Percentiles rank a stretch among this genome's conserved stretches.
Conservation (phyloP, 805 yeast species). For the Kuraishia ogatae region DNA sequence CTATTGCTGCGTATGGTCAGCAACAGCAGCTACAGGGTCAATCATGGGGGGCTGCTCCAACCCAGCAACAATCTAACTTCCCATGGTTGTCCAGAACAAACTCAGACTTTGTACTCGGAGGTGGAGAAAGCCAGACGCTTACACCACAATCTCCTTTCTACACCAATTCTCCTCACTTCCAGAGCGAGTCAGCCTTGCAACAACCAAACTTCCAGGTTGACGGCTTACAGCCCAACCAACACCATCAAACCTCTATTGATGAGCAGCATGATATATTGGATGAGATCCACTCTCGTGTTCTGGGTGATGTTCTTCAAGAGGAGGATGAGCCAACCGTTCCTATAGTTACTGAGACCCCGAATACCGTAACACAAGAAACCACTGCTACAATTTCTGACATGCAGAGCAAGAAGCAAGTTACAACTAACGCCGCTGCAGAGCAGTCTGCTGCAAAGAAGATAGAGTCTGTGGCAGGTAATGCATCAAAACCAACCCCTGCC, state of each 20-base stretch:
- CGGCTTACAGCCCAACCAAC: conserved; percentile 3
- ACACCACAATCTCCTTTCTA: neutral
- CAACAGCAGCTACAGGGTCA: neutral
- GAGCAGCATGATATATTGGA: conserved; percentile 19
- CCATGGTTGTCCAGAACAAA: neutral
- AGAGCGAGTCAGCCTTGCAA: neutral
- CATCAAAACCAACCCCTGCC: conserved; percentile 6
- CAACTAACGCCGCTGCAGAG: conserved; percentile 1
- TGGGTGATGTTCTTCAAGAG: conserved; percentile 29
- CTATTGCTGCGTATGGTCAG: conserved; percentile 3
- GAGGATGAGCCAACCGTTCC: conserved; percentile 8
- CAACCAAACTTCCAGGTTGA: neutral
- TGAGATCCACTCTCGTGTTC: conserved; percentile 29
- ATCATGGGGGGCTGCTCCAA: neutral
- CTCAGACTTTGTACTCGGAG: neutral
- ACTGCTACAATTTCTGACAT: neutral
- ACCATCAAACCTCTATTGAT: conserved; percentile 9
- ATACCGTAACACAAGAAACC: neutral
- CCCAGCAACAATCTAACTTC: neutral
- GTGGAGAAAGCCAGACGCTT: neutral
- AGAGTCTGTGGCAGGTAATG: conserved; percentile 5
- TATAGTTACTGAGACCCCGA: no score
- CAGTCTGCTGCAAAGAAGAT: conserved; percentile 1
- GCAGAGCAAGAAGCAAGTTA: conserved; percentile 4
- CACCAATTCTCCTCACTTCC: conserved; percentile 1